Evolutionary conservation across 2,329 filamentous ascomycete genomes (phyloP), one percentile per base, ranked within the genome.

Genomic region (Ophiostoma fasciatum): DNA sequence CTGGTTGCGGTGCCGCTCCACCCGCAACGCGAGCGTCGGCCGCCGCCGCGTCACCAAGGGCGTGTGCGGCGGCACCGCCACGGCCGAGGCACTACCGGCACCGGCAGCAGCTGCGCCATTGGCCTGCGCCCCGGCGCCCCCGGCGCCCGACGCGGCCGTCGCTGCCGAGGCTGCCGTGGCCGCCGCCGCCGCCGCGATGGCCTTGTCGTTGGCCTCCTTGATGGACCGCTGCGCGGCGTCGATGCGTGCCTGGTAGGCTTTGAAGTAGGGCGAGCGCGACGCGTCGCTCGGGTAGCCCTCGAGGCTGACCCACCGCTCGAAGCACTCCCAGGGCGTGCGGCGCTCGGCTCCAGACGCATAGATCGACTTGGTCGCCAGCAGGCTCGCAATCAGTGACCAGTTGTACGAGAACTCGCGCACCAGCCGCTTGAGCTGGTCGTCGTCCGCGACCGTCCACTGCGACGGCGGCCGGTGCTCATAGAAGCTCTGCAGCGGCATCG

Each of bases 281-380:
- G 96, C 92, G 45, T 98, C 90, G 10, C 79, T 74, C 5, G 90
- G 88, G 26, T 94, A 64, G 1, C 87, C 85, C 58, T 96, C 90
- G 11, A 96, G 63, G 46, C 82, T 78, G 37, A 94, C 81, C 88
- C 88, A 98, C 29, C 90, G 74, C 57, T 98, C 90, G 49, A 98
- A 98, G 53, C 90, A 98, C 59, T 98, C 90, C 90, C 90, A 98
- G 0, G 88, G 85, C 3, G 88, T 96, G 32, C 90, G 74, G 42
- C 90, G 72, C 53, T 96, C 88, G 10, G 84, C 76, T 2, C 83
- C 84, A 15, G 87, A 88, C n/a, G 75, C 70, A 50, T 84, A 92
- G 12, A 76, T 54, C 0, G 84, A 92, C 35, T 74, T 74, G 13
- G 79, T 69, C 2, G 74, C 69, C 36, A 96, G 62, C 41, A 88